Conservation (phyloP, 192 early-diverging fungal genomes). For the Coemansia sp. region DNA sequence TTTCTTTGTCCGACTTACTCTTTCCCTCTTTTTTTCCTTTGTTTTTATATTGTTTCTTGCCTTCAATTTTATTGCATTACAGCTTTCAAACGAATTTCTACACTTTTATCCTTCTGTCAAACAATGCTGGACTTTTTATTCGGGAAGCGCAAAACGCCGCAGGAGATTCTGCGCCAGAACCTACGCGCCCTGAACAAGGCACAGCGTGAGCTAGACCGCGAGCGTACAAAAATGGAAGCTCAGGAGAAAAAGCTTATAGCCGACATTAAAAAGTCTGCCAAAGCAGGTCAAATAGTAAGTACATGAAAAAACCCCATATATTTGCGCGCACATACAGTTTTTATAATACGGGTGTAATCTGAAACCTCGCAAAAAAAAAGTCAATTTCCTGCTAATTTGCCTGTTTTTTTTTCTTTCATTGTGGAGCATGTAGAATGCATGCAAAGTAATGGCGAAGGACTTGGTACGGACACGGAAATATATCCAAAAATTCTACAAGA, state of each 20-base stretch:
- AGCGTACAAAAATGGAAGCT: slow-evolving; percentile 81
- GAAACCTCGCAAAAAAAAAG: neutral
- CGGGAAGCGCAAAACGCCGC: slow-evolving; percentile 80
- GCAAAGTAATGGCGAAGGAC: slow-evolving; percentile 98
- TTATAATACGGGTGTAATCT: neutral
- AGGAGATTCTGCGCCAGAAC: slow-evolving; percentile 89
- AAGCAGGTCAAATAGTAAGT: slow-evolving; percentile 85
- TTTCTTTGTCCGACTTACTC: neutral
- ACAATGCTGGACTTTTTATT: slow-evolving; percentile 66
- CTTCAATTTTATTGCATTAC: neutral
- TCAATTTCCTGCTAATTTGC: neutral
- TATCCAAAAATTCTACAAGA: slow-evolving; percentile 94
- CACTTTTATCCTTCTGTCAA: neutral
- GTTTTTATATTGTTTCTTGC: neutral
- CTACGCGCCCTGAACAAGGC: slow-evolving; percentile 84
- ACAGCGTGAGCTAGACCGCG: slow-evolving; percentile 89
- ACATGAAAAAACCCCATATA: no score
- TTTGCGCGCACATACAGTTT: no score
- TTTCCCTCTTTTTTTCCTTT: slow-evolving; percentile 2
- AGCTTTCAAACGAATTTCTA: neutral
- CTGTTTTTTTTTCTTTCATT: slow-evolving; percentile 9
- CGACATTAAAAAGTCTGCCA: slow-evolving; percentile 92
- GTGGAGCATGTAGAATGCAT: slow-evolving; percentile 53
- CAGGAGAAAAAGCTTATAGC: slow-evolving; percentile 94
- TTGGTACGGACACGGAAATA: slow-evolving; percentile 91